These are phyloP conservation scores for Diplodia mutila DNA, from an alignment of 2,329 filamentous ascomycete species.

Conservation along the genomic window DNA sequence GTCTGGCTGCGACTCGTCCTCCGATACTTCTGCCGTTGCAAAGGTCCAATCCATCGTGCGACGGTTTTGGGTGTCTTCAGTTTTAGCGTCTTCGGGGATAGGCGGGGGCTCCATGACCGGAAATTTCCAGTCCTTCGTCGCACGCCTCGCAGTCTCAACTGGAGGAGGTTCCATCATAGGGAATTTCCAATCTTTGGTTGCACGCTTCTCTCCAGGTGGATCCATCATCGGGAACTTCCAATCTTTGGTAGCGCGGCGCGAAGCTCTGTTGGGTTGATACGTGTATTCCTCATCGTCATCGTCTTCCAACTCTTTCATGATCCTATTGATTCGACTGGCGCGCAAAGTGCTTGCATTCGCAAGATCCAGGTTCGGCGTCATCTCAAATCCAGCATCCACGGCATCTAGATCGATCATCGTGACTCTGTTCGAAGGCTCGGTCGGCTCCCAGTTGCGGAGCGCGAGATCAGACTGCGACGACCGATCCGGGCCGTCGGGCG, in stretches of 20 bases:
- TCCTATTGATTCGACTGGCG: constrained; percentile 57
- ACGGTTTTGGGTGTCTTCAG: constrained; percentile 32
- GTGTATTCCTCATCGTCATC: constrained; percentile 42
- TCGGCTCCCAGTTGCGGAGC: constrained; percentile 48
- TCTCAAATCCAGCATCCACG: constrained; percentile 45
- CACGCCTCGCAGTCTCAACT: constrained; percentile 32
- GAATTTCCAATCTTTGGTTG: constrained; percentile 61
- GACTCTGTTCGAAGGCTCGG: constrained; percentile 50
- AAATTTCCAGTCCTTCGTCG: constrained; percentile 55
- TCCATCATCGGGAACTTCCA: constrained; percentile 58
- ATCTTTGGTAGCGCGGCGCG: constrained; percentile 52
- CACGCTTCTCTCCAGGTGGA: constrained; percentile 38
- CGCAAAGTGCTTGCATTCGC: constrained; percentile 60
- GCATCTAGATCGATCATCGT: constrained; percentile 63
- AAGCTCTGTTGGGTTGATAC: constrained; percentile 28
- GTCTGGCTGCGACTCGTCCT: constrained; percentile 34
- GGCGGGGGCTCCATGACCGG: constrained; percentile 33
- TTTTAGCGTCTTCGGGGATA: constrained; percentile 17
- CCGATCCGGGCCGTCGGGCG: constrained; percentile 29
- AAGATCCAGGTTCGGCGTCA: constrained; percentile 44
- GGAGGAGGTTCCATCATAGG: constrained; percentile 44
- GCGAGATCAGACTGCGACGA: constrained; percentile 52
- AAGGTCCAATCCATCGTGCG: constrained; percentile 55
- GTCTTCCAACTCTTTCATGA: constrained; percentile 48
- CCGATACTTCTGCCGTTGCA: constrained; percentile 46